These are phyloP conservation scores for Phytophthora ramorum DNA, from an alignment of 352 stramenopile genomes.

Conservation along the genomic window DNA sequence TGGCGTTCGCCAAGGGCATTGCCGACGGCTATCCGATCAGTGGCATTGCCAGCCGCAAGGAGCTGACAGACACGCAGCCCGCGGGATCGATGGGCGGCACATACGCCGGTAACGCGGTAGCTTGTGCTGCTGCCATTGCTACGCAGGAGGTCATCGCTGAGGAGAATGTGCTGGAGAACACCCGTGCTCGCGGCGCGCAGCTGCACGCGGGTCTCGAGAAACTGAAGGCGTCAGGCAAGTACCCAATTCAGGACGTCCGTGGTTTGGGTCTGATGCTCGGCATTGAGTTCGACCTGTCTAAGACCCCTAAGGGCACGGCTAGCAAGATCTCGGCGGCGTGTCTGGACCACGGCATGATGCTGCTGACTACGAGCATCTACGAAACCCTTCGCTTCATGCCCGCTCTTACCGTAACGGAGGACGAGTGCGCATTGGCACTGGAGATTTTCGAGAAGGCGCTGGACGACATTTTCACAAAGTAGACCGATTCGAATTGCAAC, in stretches of 20 bases:
- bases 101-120: slow-evolving; percentile 93
- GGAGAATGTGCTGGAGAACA: slow-evolving; percentile 92
- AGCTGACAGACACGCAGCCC: slow-evolving; percentile 86
- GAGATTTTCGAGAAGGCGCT: slow-evolving; percentile 70
- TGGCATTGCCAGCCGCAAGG: slow-evolving; percentile 86
- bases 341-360: slow-evolving; percentile 89
- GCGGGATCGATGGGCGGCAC: slow-evolving; percentile 93
- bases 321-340: slow-evolving; percentile 81
- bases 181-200: slow-evolving; percentile 69
- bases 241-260: slow-evolving; percentile 88
- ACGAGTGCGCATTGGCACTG: slow-evolving; percentile 68
- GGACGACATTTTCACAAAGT: slow-evolving; percentile 52
- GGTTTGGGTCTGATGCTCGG: slow-evolving; percentile 94
- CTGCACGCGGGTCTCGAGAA: slow-evolving; percentile 77
- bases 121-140: slow-evolving; percentile 92
- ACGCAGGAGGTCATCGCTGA: slow-evolving; percentile 89
- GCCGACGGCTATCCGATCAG: slow-evolving; percentile 93
- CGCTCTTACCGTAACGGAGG: slow-evolving; percentile 86
- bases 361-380: slow-evolving; percentile 92
- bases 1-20: slow-evolving; percentile 95
- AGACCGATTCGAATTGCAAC: slow-evolving; percentile 13
- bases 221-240: slow-evolving; percentile 77
- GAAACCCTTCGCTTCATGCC: slow-evolving; percentile 95
- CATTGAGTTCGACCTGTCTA: slow-evolving; percentile 88
- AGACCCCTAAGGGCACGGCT: slow-evolving; percentile 66